Evolutionary conservation across 2,329 filamentous ascomycete genomes (phyloP), one percentile per base, ranked within the genome.

Genomic region (Fusarium sp.): DNA sequence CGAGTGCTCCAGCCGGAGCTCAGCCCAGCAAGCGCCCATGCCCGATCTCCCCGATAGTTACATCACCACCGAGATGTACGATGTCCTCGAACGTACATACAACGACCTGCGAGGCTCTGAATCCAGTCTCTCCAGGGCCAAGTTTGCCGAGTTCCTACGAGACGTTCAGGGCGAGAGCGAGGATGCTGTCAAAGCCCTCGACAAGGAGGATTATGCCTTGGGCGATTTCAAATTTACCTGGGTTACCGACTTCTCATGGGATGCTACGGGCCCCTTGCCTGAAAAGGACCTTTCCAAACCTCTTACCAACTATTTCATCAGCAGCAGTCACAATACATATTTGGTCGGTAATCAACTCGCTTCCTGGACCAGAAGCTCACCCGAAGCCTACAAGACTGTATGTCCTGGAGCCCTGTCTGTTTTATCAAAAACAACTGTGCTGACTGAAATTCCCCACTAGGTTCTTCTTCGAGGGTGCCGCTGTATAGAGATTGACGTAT

Each of bases 401-500:
- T 72, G 87, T 79, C 19, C 28, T 11, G 13, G 4, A n/a, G 40
- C 6, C 12, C 11, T 19, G 13, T 8, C 29, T 7, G 22, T 9
- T 3, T 8, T 39, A 34, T 15, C 3, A n/a, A 15, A 22, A 19
- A 9, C 32, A 12, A 10, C 41, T 36, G 13, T 36, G 22, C 48
- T 53, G 22, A 53, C 54, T 35, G 31, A 13, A 6, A 9, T 22
- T 26, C 15, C 13, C 26, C 50, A 47, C 69, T 38, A 91, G 84
- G 89, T 91, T 11, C 85, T 97, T 11, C 81, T 85, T 32, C 84
- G 87, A 47, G 91, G 91, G 43, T 96, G 93, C 72, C 88, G 93
- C 60, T 97, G 93, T 72, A 92, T 97, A 42, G 93, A 97, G 75
- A 95, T 97, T 52, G 94, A 97, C 72, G 92, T 97, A 4, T 97